phyloP scores from a whole-genome alignment of 176 grass and related monocot genomes.

The Areca catechu region DNA sequence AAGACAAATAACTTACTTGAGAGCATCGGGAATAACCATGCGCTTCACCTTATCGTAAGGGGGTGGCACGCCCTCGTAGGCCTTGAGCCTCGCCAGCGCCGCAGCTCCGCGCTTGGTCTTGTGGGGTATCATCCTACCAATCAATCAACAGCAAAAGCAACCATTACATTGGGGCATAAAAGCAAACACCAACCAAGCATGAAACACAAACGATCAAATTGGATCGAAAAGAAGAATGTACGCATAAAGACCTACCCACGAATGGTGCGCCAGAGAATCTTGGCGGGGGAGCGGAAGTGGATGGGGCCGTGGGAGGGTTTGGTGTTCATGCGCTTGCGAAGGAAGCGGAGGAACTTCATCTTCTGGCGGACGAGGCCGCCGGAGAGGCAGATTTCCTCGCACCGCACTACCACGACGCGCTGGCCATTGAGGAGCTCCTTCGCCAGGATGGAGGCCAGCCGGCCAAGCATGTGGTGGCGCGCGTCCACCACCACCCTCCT shows the following conservation, averaged over 20 bases:
- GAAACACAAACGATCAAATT: too few species aligned
- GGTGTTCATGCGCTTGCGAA: constrained; percentile 95
- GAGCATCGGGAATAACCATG: constrained; percentile 86
- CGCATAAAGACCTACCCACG: constrained; percentile 34
- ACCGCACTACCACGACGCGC: constrained; percentile 73
- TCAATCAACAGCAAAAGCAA: too few species aligned
- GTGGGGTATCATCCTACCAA: constrained; percentile 85
- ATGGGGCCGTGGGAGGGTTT: constrained; percentile 89
- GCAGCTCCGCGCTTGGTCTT: constrained; percentile 89
- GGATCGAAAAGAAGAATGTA: too few species aligned
- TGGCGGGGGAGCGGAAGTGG: constrained; percentile 74
- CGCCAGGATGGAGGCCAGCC: constrained; percentile 61
- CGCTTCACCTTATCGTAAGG: constrained; percentile 86
- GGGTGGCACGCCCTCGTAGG: constrained; percentile 79
- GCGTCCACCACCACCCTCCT: constrained; percentile 67
- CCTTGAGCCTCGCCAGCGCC: constrained; percentile 77
- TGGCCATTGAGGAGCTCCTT: constrained; percentile 91
- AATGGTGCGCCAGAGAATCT: constrained; percentile 90
- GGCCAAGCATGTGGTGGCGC: constrained; percentile 88
- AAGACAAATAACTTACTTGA: constrained; percentile 42
- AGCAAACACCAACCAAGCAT: too few species aligned
- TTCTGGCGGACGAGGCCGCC: constrained; percentile 83
- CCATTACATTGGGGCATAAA: too few species aligned
- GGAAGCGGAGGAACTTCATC: constrained; percentile 95
- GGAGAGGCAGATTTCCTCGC: constrained; percentile 93